Evolutionary conservation across 768 basidiomycete genomes (phyloP), one percentile per base, ranked within the genome.

Genomic region (Serendipita sp.): DNA sequence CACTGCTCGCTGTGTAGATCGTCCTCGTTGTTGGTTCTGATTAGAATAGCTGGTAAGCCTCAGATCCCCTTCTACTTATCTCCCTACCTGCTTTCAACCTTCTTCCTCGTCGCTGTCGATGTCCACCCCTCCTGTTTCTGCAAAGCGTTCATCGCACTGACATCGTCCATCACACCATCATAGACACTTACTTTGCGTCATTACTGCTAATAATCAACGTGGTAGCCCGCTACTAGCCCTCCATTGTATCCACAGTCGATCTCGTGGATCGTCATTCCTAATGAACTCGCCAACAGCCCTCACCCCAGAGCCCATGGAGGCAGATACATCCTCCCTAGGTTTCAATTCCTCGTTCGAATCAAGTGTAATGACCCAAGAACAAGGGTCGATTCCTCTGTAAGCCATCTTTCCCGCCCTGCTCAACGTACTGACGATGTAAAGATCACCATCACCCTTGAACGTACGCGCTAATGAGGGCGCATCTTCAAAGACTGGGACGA

Each of bases 201-300:
- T 7, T 41, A 41, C 41, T 41, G 41, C 41, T 41, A 41, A 41
- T 13, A 5, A 41, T 5, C 13, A 41, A 13, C 41, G 41, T 41
- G 41, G 5, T 13, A 41, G 41, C 41, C 13, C 41, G 13, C 41
- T 41, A 0, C 41, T 7, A 41, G 41, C 13, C 41, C 41, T 13
- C 41, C 41, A 41, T 41, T 41, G 13, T 13, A 41, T 41, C 41
- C 48, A 51, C 48, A 18, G n/a, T 5, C 48, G 7, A 5, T 8
- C 48, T 8, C 48, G 5, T 18, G n/a, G 18, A 16, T n/a, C 23
- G 4, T 60, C 56, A 34, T n/a, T n/a, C 30, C 23, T 35, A n/a
- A 60, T 60, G 56, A 10, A 60, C 16, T 60, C 56, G 16, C 56
- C 56, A n/a, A 60, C 56, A 10, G 56, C 56, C n/a, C 34, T 60